Percentiles rank a stretch among this genome's conserved stretches.
Evolutionary conservation across 2,329 filamentous ascomycete species (phyloP).

Genomic region (Didymosphaeria variabile): DNA sequence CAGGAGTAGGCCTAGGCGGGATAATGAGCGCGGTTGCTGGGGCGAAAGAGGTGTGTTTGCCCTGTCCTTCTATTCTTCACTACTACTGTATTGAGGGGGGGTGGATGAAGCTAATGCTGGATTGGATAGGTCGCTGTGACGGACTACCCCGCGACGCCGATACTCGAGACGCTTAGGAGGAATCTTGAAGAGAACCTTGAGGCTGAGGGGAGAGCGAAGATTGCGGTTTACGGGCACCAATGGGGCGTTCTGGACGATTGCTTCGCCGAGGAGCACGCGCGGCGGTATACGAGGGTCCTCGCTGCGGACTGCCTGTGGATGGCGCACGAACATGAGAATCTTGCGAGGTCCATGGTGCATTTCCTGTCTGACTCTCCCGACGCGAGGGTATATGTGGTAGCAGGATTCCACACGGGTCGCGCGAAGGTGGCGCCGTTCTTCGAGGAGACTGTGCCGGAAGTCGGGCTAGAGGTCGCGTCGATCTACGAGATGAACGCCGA

Average conservation of each 20-base stretch:
- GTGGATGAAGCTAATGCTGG: constrained; percentile 51
- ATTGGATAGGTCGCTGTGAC: constrained; percentile 66
- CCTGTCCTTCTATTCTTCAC: too few relatives aligned
- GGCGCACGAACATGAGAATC: constrained; percentile 74
- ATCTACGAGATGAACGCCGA: constrained; percentile 76
- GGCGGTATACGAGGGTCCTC: constrained; percentile 68
- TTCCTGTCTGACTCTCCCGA: constrained; percentile 61
- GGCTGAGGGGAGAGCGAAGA: constrained; percentile 40
- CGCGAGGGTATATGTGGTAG: constrained; percentile 70
- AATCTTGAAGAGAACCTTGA: constrained; percentile 67
- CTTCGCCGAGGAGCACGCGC: constrained; percentile 51
- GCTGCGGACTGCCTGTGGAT: constrained; percentile 81
- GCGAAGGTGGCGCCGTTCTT: constrained; percentile 73
- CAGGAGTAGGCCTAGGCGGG: constrained; percentile 57
- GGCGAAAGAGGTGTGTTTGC: constrained; percentile 55
- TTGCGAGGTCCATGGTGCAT: constrained; percentile 68
- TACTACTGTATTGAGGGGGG: too few relatives aligned
- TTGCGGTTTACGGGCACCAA: constrained; percentile 66
- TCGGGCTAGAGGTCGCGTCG: constrained; percentile 66
- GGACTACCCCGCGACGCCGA: constrained; percentile 71
- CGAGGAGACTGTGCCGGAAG: constrained; percentile 59
- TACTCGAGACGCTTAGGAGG: constrained; percentile 65
- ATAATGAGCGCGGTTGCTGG: constrained; percentile 57
- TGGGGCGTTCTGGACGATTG: constrained; percentile 67
- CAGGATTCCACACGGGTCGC: constrained; percentile 76